Conservation (phyloP, 2,329 filamentous ascomycete genomes). For the Pestalotiopsis sp. region DNA sequence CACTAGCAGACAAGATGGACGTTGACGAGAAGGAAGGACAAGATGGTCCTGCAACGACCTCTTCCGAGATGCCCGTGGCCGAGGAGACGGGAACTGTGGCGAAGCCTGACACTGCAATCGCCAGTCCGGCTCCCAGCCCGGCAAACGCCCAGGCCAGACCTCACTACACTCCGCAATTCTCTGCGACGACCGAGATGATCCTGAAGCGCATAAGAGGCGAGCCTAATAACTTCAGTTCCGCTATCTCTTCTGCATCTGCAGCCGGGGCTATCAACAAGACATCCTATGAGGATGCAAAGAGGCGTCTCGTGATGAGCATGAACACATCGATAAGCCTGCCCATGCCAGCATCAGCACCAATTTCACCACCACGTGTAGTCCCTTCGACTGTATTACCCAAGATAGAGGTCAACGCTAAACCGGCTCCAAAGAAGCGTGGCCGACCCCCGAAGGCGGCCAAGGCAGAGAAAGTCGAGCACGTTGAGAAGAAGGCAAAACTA, state of each 20-base stretch:
- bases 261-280: constrained; percentile 34
- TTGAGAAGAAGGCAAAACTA: constrained; percentile 18
- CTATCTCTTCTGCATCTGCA: constrained; percentile 35
- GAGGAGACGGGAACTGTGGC: neutral
- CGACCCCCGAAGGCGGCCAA: constrained; percentile 18
- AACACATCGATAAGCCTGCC: constrained; percentile 41
- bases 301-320: constrained; percentile 42
- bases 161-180: constrained; percentile 35
- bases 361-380: constrained; percentile 14
- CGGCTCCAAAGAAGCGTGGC: constrained; percentile 14
- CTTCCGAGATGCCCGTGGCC: neutral
- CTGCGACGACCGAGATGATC: constrained; percentile 42
- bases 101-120: neutral
- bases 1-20: neutral
- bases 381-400: constrained; percentile 7
- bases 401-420: neutral
- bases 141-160: constrained; percentile 23
- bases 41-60: neutral
- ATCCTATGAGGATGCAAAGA: constrained; percentile 40
- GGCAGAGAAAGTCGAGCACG: neutral
- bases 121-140: constrained; percentile 21
- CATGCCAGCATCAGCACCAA: constrained; percentile 28
- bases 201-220: constrained; percentile 39
- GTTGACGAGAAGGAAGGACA: neutral
- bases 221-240: constrained; percentile 34